These are phyloP conservation scores for Fusarium siculi DNA, from an alignment of 2,329 filamentous ascomycete species.

Conservation along the genomic window DNA sequence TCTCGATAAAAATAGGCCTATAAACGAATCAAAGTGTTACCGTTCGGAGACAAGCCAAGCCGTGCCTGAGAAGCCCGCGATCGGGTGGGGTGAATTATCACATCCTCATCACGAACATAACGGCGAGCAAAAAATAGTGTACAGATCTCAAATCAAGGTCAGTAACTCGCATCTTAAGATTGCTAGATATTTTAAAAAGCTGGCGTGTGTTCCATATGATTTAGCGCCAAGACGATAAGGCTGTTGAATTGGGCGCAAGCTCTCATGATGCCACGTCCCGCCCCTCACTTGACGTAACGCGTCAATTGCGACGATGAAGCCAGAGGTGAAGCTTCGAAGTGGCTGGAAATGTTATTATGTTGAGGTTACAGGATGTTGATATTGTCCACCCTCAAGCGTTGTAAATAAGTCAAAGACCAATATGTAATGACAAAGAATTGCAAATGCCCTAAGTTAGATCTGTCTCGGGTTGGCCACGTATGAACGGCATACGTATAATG, in stretches of 20 bases:
- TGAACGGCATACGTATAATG: not conserved
- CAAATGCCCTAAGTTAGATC: not conserved
- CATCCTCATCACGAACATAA: not conserved
- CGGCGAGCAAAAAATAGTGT: not conserved
- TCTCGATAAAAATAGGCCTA: not conserved
- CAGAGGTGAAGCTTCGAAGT: not conserved
- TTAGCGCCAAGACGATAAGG: not conserved
- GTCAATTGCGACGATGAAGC: not conserved
- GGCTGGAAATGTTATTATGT: not conserved
- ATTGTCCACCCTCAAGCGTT: too few species aligned
- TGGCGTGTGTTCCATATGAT: not conserved
- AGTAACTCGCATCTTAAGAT: not conserved
- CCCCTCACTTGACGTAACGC: conserved; percentile 39
- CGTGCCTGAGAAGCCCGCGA: not conserved
- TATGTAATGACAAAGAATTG: not conserved
- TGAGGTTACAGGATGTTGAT: too few species aligned
- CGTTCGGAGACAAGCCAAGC: not conserved
- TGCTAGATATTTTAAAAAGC: too few species aligned
- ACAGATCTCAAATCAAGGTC: too few species aligned
- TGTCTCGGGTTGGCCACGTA: not conserved
- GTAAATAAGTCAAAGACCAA: too few species aligned
- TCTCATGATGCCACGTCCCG: conserved; percentile 17
- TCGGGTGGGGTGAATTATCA: not conserved
- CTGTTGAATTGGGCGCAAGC: not conserved
- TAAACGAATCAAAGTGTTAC: not conserved